Evolutionary conservation across 1,139 yeast genomes (phyloP).

Genomic region (Tardiomyces digboiensis): DNA sequence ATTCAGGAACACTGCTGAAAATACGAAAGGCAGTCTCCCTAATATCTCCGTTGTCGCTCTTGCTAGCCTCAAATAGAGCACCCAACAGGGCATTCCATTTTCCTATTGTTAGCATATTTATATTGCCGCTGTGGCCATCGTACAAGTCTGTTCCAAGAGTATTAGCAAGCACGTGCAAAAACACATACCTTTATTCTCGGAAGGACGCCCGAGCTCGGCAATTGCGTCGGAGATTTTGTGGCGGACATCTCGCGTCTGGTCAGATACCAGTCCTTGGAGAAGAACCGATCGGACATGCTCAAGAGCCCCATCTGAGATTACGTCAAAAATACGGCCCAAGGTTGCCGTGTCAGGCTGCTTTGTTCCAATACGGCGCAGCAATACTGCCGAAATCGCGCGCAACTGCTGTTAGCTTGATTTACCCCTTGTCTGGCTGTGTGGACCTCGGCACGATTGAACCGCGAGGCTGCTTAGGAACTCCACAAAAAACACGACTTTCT

Average conservation of each 20-base stretch:
- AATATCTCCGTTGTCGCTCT: slow-evolving; percentile 54
- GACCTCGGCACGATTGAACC: too few species aligned
- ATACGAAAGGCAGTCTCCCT: slow-evolving; percentile 92
- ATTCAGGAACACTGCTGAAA: slow-evolving; percentile 73
- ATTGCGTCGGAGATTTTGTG: slow-evolving; percentile 93
- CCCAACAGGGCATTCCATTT: slow-evolving; percentile 74
- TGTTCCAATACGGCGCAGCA: slow-evolving; percentile 80
- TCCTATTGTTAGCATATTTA: too few species aligned
- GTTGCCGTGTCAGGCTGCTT: slow-evolving; percentile 63
- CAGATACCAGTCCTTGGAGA: slow-evolving; percentile 58
- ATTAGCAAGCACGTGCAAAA: too few species aligned
- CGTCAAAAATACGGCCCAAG: slow-evolving; percentile 54
- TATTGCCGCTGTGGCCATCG: too few species aligned
- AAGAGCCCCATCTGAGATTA: slow-evolving; percentile 48
- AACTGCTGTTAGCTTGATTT: not conserved
- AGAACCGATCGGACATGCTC: slow-evolving; percentile 56
- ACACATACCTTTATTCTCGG: not conserved
- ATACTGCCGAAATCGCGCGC: slow-evolving; percentile 69
- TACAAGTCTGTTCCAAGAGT: too few species aligned
- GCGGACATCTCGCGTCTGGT: slow-evolving; percentile 60
- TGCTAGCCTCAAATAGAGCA: slow-evolving; percentile 59
- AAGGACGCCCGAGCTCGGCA: slow-evolving; percentile 62
- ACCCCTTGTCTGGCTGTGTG: too few species aligned
- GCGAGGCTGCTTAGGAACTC: too few species aligned
- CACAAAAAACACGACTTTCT: too few species aligned